Conservation (phyloP, 371 early-diverging fungal genomes). For the Mucor saturninus region DNA sequence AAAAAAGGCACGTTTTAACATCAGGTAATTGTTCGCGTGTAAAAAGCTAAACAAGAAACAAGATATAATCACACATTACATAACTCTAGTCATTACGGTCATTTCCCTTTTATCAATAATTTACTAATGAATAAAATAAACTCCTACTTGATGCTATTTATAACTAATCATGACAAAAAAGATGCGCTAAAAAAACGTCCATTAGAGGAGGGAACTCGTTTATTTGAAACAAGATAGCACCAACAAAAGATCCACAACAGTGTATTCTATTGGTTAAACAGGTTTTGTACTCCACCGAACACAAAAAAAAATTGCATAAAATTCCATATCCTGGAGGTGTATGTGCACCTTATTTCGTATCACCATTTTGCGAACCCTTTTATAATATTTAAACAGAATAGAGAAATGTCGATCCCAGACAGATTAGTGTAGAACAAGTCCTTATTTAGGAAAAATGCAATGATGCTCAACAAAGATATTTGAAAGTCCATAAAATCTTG, state of each 20-base stretch:
- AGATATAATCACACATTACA: background rate
- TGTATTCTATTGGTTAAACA: background rate
- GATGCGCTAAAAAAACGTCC: background rate
- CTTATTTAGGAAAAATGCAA: too few species aligned
- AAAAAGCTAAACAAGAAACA: background rate
- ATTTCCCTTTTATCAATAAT: background rate
- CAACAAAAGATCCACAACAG: background rate
- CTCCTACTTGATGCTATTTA: background rate
- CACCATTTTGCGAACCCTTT: background rate
- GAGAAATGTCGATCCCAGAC: background rate
- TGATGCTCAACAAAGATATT: too few species aligned
- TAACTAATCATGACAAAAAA: background rate
- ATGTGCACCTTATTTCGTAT: background rate
- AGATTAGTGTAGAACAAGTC: too few species aligned
- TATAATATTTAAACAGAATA: too few species aligned
- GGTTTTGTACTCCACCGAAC: background rate
- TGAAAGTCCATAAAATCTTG: too few species aligned
- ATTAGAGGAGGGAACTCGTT: background rate
- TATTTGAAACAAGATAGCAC: background rate
- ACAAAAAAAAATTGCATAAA: background rate
- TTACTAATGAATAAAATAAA: slow-evolving; percentile 2
- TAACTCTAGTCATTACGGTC: background rate
- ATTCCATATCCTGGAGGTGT: background rate
- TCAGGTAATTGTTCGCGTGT: slow-evolving; percentile 7
- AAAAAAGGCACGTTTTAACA: slow-evolving; percentile 16